phyloP scores from a whole-genome alignment of 148 eudicot species.

The Pouteria glomerata region DNA sequence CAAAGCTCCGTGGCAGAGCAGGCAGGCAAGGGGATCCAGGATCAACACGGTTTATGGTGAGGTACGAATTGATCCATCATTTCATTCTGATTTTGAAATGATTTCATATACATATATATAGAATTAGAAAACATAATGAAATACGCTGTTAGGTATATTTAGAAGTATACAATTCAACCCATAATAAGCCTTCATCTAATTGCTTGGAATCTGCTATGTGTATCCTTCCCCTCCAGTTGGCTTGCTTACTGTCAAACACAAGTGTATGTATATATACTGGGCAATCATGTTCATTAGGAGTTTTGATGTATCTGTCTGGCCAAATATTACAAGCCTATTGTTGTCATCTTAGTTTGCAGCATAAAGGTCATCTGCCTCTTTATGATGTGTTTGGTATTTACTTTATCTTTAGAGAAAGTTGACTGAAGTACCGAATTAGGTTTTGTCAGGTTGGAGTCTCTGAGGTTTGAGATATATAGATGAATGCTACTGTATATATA shows the following conservation, averaged over 20 bases:
- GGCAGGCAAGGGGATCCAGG: slow-evolving; percentile 99
- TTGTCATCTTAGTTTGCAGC: no score
- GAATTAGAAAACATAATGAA: background rate
- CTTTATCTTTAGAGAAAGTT: no score
- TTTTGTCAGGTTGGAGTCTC: no score
- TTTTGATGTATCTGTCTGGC: no score
- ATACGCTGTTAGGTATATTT: background rate
- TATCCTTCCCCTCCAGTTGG: background rate
- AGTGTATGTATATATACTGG: background rate
- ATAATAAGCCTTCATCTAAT: background rate
- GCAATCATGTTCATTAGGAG: background rate
- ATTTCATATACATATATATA: no score
- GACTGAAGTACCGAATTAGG: no score
- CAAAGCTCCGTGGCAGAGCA: slow-evolving; percentile 97
- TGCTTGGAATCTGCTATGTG: background rate
- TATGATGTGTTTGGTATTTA: no score
- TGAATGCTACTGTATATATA: no score
- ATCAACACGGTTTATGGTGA: slow-evolving; percentile 93
- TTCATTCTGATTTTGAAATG: background rate
- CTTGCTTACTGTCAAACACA: background rate
- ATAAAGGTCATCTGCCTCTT: no score
- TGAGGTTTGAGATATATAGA: no score
- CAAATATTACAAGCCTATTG: no score
- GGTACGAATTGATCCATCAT: slow-evolving; percentile 36
- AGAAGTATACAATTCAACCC: background rate